phyloP scores from a whole-genome alignment of 352 stramenopile genomes.

The Globisporangium abappressorium region DNA sequence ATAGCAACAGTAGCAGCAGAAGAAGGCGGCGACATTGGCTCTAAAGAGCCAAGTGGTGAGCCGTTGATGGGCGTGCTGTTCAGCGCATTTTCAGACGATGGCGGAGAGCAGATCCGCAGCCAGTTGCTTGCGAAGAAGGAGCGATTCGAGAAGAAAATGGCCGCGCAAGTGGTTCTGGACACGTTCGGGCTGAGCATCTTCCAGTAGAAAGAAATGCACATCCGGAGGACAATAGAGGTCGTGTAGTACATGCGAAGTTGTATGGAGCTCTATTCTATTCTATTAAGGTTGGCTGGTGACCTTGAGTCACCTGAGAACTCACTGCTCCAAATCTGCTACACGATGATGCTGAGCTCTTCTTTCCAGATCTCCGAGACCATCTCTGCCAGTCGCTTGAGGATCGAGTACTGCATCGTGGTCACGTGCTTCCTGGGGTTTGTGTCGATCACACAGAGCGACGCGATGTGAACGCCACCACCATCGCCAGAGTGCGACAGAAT shows the following conservation, averaged over 20 bases:
- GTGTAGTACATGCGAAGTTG: neutral
- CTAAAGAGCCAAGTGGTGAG: conserved; percentile 10
- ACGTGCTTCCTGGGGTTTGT: conserved; percentile 39
- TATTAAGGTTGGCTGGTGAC: neutral
- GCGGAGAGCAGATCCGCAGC: conserved; percentile 34
- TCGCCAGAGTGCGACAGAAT: conserved; percentile 25
- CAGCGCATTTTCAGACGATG: conserved; percentile 23
- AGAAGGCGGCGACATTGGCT: neutral
- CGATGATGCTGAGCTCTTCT: neutral
- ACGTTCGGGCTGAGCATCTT: conserved; percentile 14
- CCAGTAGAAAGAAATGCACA: neutral
- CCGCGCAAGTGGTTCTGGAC: conserved; percentile 4
- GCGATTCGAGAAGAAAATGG: conserved; percentile 27
- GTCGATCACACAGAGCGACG: conserved; percentile 46
- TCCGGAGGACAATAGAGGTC: neutral
- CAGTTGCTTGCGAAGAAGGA: conserved; percentile 38
- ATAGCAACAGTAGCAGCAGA: neutral
- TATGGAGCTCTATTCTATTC: neutral
- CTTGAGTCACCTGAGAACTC: neutral
- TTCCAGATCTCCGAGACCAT: conserved; percentile 20
- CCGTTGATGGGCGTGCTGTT: conserved; percentile 24
- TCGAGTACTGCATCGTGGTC: conserved; percentile 61
- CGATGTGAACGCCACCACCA: conserved; percentile 17
- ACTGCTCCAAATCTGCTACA: neutral
- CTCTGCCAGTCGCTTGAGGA: conserved; percentile 40